phyloP scores from a whole-genome alignment of 257 asterid genomes.

The Petrea volubilis region DNA sequence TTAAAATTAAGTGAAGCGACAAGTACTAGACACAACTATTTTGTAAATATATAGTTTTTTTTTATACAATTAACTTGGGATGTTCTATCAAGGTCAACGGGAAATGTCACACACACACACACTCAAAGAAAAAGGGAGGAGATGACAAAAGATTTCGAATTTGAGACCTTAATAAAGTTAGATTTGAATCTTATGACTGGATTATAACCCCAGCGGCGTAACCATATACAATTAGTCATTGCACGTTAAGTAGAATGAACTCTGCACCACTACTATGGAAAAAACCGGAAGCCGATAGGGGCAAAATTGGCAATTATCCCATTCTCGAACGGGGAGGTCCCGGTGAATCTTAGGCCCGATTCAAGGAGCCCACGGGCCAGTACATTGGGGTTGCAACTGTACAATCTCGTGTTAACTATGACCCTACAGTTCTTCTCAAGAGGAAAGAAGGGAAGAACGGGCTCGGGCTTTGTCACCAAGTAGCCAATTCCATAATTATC shows the following conservation, averaged over 20 bases:
- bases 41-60: too few species aligned
- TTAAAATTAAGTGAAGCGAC: too few species aligned
- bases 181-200: too few species aligned
- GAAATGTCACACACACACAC: too few species aligned
- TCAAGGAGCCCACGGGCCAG: neutral
- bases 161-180: too few species aligned
- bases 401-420: neutral
- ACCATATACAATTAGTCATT: too few species aligned
- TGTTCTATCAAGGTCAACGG: too few species aligned
- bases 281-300: constrained; percentile 11
- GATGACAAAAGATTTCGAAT: too few species aligned
- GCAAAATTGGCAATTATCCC: constrained; percentile 11
- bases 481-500: constrained; percentile 8
- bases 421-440: neutral
- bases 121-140: too few species aligned
- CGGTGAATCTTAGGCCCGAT: neutral
- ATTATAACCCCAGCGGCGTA: too few species aligned
- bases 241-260: neutral
- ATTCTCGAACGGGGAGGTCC: neutral
- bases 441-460: constrained; percentile 17
- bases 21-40: too few species aligned
- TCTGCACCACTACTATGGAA: neutral
- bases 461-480: neutral
- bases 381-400: constrained; percentile 3
- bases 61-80: too few species aligned